Conservation (phyloP, 371 early-diverging fungal species). For the Saksenaea vasiformis region DNA sequence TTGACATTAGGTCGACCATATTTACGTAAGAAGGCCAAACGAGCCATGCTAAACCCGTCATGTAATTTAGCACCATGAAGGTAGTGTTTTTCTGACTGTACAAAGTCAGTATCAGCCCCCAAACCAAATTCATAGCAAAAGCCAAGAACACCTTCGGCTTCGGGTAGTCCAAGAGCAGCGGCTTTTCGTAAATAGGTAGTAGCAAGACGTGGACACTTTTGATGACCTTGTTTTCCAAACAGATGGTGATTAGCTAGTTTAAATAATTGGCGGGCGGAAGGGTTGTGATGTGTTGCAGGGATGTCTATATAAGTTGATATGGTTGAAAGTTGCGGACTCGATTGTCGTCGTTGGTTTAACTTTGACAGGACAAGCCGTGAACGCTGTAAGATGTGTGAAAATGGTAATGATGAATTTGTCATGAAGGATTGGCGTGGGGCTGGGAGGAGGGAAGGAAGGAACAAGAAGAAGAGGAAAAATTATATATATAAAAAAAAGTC, state of each 20-base stretch:
- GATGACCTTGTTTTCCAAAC: constrained; percentile 56
- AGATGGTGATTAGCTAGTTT: constrained; percentile 51
- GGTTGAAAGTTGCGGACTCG: constrained; percentile 10
- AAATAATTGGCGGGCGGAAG: constrained; percentile 26
- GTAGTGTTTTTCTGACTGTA: constrained; percentile 63
- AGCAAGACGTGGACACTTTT: constrained; percentile 44
- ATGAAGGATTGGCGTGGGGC: constrained; percentile 11
- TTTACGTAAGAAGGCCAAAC: constrained; percentile 74
- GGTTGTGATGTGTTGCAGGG: constrained; percentile 3
- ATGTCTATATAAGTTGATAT: constrained; percentile 11
- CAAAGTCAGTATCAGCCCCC: constrained; percentile 59
- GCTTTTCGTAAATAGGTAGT: constrained; percentile 48
- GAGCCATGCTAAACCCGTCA: constrained; percentile 59
- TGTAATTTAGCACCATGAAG: constrained; percentile 39
- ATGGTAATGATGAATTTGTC: constrained; percentile 21
- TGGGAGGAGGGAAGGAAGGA: constrained; percentile 7
- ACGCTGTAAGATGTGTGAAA: constrained; percentile 23
- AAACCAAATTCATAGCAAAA: constrained; percentile 85
- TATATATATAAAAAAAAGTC: constrained; percentile 3
- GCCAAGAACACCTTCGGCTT: constrained; percentile 59
- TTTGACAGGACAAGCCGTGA: constrained; percentile 22
- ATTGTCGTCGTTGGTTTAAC: constrained; percentile 16
- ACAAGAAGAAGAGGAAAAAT: constrained; percentile 6
- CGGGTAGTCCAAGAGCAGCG: constrained; percentile 37
- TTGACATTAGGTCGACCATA: constrained; percentile 77